A percentile compares a stretch with the other conserved stretches of the same genome.
Evolutionary conservation across 768 basidiomycete species (phyloP).

Genomic region (Pisolithus albus): DNA sequence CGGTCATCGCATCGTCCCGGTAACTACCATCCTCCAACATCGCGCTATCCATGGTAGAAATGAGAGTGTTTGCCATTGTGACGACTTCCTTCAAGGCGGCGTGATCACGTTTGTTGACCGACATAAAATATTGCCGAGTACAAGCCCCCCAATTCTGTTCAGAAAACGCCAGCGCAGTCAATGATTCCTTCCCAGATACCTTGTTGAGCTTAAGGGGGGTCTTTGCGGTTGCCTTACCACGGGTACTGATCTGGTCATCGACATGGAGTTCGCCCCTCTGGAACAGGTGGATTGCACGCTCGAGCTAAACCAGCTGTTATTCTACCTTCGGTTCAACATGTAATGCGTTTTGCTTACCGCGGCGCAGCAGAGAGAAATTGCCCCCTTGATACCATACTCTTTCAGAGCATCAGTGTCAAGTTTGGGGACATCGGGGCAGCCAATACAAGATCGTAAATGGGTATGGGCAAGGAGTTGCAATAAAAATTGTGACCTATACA

Average conservation of each 20-base stretch:
- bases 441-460: too few species aligned
- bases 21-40: too few species aligned
- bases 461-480: neutral
- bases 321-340: neutral
- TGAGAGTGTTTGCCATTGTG: neutral
- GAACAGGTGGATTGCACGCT: neutral
- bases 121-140: neutral
- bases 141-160: neutral
- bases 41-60: neutral
- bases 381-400: neutral
- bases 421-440: too few species aligned
- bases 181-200: neutral
- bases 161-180: neutral
- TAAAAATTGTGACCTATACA: neutral
- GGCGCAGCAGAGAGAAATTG: neutral
- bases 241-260: neutral
- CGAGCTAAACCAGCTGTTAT: neutral
- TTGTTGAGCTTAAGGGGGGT: neutral
- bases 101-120: neutral
- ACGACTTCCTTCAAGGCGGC: neutral
- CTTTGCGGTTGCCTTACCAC: neutral
- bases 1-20: too few species aligned
- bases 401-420: too few species aligned
- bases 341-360: neutral
- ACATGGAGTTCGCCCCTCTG: neutral